A percentile compares a stretch with the other conserved stretches of the same genome.
phyloP scores from a whole-genome alignment of 257 asterid species.

The Nicotiana knightiana region DNA sequence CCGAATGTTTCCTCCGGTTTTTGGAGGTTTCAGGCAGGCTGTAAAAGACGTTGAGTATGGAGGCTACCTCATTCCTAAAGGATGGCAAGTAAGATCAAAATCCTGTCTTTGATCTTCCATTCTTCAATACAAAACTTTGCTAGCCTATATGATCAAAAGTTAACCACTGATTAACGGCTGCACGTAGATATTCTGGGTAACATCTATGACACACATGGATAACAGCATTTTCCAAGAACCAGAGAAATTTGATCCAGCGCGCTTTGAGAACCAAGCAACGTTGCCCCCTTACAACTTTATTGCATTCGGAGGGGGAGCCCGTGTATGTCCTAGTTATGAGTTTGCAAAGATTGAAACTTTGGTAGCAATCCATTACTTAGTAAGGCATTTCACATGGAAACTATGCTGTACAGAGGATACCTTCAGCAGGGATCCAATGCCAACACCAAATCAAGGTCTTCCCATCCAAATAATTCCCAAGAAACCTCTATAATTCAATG shows the following conservation, averaged over 20 bases:
- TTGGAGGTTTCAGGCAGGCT: conserved; percentile 58
- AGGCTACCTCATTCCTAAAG: conserved; percentile 58
- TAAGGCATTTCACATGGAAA: conserved; percentile 54
- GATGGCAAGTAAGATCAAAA: conserved; percentile 57
- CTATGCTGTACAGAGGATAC: conserved; percentile 35
- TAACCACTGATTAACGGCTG: not conserved
- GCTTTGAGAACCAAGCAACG: conserved; percentile 41
- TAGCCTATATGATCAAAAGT: not conserved
- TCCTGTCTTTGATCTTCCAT: not conserved
- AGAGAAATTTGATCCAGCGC: conserved; percentile 43
- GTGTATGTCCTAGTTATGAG: conserved; percentile 77
- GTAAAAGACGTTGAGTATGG: conserved; percentile 47
- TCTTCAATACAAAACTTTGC: not conserved
- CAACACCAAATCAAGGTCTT: conserved; percentile 58
- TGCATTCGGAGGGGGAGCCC: conserved; percentile 67
- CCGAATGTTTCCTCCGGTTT: conserved; percentile 44
- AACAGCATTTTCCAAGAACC: conserved; percentile 46
- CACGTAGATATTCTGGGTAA: conserved; percentile 49
- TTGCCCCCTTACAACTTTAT: conserved; percentile 55
- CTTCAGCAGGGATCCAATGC: conserved; percentile 52
- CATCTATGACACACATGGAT: conserved; percentile 62
- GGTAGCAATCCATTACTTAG: conserved; percentile 43
- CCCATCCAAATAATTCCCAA: conserved; percentile 37
- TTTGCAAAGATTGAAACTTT: conserved; percentile 64
- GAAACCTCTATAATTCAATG: conserved; percentile 4